Percentiles rank a stretch among this genome's conserved stretches.
phyloP scores from a whole-genome alignment of 305 asterid species.

The Rubia tinctorum region DNA sequence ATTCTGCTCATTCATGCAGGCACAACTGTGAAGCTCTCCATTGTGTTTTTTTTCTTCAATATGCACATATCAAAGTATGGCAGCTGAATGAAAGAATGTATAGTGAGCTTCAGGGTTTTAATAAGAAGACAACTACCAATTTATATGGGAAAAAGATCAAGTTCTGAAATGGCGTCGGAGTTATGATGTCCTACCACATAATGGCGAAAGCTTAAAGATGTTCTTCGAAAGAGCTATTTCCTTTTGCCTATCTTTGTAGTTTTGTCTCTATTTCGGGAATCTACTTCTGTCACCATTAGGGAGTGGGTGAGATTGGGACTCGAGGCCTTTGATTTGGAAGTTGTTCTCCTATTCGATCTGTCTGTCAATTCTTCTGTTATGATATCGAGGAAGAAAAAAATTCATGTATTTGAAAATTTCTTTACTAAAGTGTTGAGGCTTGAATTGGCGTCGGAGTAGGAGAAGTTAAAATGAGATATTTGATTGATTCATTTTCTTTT shows the following conservation, averaged over 20 bases:
- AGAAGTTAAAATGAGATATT: no score
- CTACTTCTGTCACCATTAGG: not conserved
- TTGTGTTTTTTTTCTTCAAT: no score
- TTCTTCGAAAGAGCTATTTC: slow-evolving; percentile 52
- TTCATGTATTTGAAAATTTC: no score
- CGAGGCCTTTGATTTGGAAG: no score
- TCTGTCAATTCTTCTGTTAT: no score
- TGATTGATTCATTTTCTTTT: no score
- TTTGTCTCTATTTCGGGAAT: not conserved
- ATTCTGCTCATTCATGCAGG: no score
- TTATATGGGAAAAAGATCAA: slow-evolving; percentile 72
- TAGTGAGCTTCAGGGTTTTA: slow-evolving; percentile 82
- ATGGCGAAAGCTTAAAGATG: slow-evolving; percentile 93
- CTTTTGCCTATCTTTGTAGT: not conserved
- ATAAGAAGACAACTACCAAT: slow-evolving; percentile 81
- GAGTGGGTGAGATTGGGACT: not conserved
- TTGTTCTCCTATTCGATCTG: not conserved
- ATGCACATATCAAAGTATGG: slow-evolving; percentile 53
- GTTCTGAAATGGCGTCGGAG: slow-evolving; percentile 89
- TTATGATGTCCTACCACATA: slow-evolving; percentile 82
- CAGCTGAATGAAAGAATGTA: slow-evolving; percentile 93
- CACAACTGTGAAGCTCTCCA: no score
- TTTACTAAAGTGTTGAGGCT: no score
- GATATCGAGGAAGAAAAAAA: no score
- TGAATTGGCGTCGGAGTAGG: no score